A percentile compares a stretch with the other conserved stretches of the same genome.
Conservation (phyloP, 2,329 filamentous ascomycete genomes). For the Mollisia scopiformis region DNA sequence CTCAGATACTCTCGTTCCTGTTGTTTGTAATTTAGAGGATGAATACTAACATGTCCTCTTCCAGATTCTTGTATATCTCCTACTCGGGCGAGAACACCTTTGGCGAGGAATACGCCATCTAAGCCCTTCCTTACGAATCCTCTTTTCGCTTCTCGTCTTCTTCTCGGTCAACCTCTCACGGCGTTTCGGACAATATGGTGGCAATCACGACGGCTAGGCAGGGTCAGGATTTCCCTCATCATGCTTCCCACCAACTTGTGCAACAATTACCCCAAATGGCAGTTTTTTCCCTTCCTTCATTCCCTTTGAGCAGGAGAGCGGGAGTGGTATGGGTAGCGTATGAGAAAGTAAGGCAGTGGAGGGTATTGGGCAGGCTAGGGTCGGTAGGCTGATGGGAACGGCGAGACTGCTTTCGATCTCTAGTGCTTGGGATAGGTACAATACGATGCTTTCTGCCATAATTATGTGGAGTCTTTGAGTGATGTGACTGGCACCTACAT, state of each 20-base stretch:
- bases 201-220: background rate
- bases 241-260: background rate
- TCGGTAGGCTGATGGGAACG: slow-evolving; percentile 1
- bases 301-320: slow-evolving; percentile 15
- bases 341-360: background rate
- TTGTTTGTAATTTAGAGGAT: background rate
- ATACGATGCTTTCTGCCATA: slow-evolving; percentile 33
- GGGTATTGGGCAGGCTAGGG: slow-evolving; percentile 2
- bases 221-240: background rate
- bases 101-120: slow-evolving; percentile 60
- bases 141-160: slow-evolving; percentile 1
- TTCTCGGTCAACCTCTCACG: slow-evolving; percentile 5
- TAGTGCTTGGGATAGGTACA: slow-evolving; percentile 28
- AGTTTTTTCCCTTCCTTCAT: slow-evolving; percentile 24
- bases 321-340: background rate
- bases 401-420: slow-evolving; percentile 21
- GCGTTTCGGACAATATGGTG: background rate
- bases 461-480: background rate
- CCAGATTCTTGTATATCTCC: slow-evolving; percentile 88
- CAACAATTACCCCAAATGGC: slow-evolving; percentile 11
- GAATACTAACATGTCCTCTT: slow-evolving; percentile 59
- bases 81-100: slow-evolving; percentile 99
- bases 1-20: background rate
- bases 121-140: background rate
- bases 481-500: background rate